Evolutionary conservation across 2,329 filamentous ascomycete species (phyloP), one percentile per base, ranked within the genome.

Genomic region (Calonectria pauciramosa): DNA sequence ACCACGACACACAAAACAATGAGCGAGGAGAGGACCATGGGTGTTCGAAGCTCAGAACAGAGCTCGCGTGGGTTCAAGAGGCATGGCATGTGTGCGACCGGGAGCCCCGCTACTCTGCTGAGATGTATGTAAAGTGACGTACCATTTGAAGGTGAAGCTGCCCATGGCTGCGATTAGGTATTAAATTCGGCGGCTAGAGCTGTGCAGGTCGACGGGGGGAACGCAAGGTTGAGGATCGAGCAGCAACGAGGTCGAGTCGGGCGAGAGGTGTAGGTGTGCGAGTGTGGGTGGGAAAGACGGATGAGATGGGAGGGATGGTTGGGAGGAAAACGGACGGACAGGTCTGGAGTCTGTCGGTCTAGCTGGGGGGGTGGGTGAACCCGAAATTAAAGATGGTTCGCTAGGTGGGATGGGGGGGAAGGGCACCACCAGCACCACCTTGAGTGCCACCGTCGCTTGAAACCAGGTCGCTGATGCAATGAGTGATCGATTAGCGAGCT

Each of bases 101-200:
- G 38, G 44, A 68, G 64, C 60, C 30, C 72, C 18, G 54, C 69
- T 26, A 23, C 30, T 26, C 34, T 56, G 34, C 32, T 10, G 41
- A 72, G 64, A 47, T 32, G 32, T 60, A 41, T 18, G 54, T 23
- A 75, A 47, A 47, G 11, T 13, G 74, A 84, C 92, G 86, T 86
- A 94, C 93, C 93, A 94, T 85, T 90, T 92, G 88, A 94, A 94
- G 66, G 91, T 91, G 83, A 91, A 94, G 86, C 88, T 93, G 82
- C 91, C 92, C 91, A 94, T 93, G 78, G 82, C 86, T 81, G 78
- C 72, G 73, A 79, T 79, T 79, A 68, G 68, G 66, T 73, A 68
- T 75, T 72, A 74, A 70, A 71, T 71, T 73, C 67, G 75, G 44
- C 71, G 78, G 71, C 70, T 63, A 44, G 72, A 67, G 49, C 69